Conservation (phyloP, 2,329 filamentous ascomycete genomes). For the Colletotrichum spinosum region DNA sequence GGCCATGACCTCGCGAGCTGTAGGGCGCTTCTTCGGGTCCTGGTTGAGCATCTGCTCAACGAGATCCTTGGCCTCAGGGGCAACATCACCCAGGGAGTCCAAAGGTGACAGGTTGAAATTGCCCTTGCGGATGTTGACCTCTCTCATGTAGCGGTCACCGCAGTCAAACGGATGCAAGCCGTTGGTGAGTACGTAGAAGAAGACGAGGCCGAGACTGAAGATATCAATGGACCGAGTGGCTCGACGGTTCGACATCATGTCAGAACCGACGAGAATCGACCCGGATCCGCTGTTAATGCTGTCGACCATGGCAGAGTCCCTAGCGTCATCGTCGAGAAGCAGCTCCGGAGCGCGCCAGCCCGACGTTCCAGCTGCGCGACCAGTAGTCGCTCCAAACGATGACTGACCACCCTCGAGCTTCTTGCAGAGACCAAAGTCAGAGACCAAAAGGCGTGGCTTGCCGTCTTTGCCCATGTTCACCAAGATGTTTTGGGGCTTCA, state of each 20-base stretch:
- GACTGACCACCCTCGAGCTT: constrained; percentile 95
- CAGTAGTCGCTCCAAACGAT: constrained; percentile 93
- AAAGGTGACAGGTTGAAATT: constrained; percentile 79
- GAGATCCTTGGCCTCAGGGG: constrained; percentile 87
- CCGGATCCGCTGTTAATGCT: constrained; percentile 72
- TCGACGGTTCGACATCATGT: constrained; percentile 74
- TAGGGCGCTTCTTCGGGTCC: constrained; percentile 70
- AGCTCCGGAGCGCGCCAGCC: constrained; percentile 98
- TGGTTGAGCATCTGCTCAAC: constrained; percentile 81
- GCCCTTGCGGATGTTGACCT: constrained; percentile 96
- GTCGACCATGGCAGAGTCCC: constrained; percentile 60
- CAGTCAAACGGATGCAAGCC: constrained; percentile 94
- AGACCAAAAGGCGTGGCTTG: constrained; percentile 88
- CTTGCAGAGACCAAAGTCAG: constrained; percentile 97
- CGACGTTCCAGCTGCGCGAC: constrained; percentile 90
- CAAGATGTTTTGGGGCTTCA: constrained; percentile 98
- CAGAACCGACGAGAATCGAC: constrained; percentile 66
- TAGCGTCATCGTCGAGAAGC: constrained; percentile 81
- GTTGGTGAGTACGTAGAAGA: constrained; percentile 97
- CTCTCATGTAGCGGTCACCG: constrained; percentile 93
- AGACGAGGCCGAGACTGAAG: constrained; percentile 96
- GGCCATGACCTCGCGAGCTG: constrained; percentile 82
- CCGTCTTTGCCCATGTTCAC: constrained; percentile 79
- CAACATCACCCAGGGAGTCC: constrained; percentile 82
- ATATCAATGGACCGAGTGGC: constrained; percentile 97